Percentiles rank a stretch among this genome's conserved stretches.
phyloP scores from a whole-genome alignment of 2,329 filamentous ascomycete genomes.

The Cladorrhinum sp. region DNA sequence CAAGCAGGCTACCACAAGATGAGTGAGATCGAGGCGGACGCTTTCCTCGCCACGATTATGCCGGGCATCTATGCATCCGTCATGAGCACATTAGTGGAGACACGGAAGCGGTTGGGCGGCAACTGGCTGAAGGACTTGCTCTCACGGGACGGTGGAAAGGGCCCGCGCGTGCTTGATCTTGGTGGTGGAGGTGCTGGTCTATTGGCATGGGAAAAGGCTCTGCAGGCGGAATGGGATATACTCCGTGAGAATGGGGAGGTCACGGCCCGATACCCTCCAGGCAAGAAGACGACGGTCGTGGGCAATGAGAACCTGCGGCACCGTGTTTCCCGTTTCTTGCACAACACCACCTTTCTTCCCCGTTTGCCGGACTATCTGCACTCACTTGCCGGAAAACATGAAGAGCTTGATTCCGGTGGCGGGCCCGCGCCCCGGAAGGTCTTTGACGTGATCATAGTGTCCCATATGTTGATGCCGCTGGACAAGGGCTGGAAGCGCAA shows the following conservation, averaged over 20 bases:
- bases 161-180: slow-evolving; percentile 68
- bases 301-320: slow-evolving; percentile 72
- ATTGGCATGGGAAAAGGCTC: slow-evolving; percentile 72
- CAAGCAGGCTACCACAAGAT: slow-evolving; percentile 63
- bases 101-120: slow-evolving; percentile 68
- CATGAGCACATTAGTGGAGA: slow-evolving; percentile 67
- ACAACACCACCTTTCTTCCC: slow-evolving; percentile 89
- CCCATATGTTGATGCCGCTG: slow-evolving; percentile 75
- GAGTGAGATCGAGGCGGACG: slow-evolving; percentile 72
- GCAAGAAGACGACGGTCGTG: slow-evolving; percentile 77
- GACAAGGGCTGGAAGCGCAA: slow-evolving; percentile 75
- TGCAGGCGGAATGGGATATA: slow-evolving; percentile 77
- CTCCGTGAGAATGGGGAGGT: slow-evolving; percentile 53
- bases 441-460: slow-evolving; percentile 87
- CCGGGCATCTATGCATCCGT: slow-evolving; percentile 69
- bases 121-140: slow-evolving; percentile 67
- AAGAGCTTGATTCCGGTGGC: slow-evolving; percentile 55
- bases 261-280: slow-evolving; percentile 49
- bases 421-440: slow-evolving; percentile 63
- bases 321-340: slow-evolving; percentile 71
- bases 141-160: slow-evolving; percentile 51
- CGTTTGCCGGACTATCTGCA: slow-evolving; percentile 84
- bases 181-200: slow-evolving; percentile 71
- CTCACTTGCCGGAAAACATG: slow-evolving; percentile 56
- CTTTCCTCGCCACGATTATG: slow-evolving; percentile 66